These are phyloP conservation scores for Styphnolobium japonicum DNA, from an alignment of 306 rosid genomes.

Conservation along the genomic window DNA sequence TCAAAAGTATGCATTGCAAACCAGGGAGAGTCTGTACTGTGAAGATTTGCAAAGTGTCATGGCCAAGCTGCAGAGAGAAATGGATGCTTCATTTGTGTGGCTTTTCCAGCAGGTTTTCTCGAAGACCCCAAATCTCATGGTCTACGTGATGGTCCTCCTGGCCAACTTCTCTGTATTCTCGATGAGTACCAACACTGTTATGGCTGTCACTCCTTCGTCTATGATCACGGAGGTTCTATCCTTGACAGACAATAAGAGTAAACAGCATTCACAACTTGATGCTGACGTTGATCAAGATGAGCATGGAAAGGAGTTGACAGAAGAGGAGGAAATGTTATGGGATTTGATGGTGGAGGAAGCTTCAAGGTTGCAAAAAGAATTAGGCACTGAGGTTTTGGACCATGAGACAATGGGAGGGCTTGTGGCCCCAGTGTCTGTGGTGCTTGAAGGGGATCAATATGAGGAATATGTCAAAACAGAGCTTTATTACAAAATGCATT, in stretches of 20 bases:
- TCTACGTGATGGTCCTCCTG: conserved; percentile 58
- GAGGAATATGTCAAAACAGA: conserved; percentile 58
- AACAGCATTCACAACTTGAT: conserved; percentile 5
- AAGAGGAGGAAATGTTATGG: conserved; percentile 61
- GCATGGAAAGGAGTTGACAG: conserved; percentile 25
- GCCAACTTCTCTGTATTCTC: conserved; percentile 65
- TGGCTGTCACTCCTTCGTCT: conserved; percentile 28
- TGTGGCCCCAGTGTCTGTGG: conserved; percentile 52
- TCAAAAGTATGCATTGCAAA: conserved; percentile 56
- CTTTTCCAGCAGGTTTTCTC: conserved; percentile 71
- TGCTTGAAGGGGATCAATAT: conserved; percentile 57
- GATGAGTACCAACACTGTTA: conserved; percentile 35
- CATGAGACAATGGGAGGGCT: conserved; percentile 30
- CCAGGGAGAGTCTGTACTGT: conserved; percentile 46
- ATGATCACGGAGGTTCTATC: neutral
- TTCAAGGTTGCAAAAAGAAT: conserved; percentile 38
- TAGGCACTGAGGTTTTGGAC: conserved; percentile 41
- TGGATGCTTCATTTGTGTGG: conserved; percentile 74
- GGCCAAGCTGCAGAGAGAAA: conserved; percentile 47
- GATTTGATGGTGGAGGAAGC: conserved; percentile 55
- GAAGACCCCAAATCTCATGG: conserved; percentile 65
- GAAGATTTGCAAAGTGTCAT: conserved; percentile 58
- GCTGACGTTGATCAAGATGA: conserved; percentile 11
- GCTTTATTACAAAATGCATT: conserved; percentile 45
- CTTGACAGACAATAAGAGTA: neutral